Evolutionary conservation across 768 basidiomycete genomes (phyloP), one percentile per base, ranked within the genome.

Genomic region (Neoboletus magnificus): DNA sequence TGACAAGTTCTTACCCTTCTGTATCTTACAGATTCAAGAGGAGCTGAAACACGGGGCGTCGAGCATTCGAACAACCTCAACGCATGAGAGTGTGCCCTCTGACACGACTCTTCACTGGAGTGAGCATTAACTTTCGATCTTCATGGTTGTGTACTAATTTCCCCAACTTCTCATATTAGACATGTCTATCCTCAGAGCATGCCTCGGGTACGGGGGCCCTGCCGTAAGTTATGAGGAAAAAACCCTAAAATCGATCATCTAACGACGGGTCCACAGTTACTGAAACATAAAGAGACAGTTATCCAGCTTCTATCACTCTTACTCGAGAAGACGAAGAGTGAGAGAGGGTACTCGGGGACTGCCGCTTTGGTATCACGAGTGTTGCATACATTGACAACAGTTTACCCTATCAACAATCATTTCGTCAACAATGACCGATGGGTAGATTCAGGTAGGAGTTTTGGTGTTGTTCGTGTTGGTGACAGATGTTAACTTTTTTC

Each of bases 31-130:
- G 65, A 91, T 97, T 49, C 80, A 87, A 59, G 84, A 86, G 44
- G 96, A 98, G 71, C 72, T 98, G 50, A 90, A 84, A 64, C 86
- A 92, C 59, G 96, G 96, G 9, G 94, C 96, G 2, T 93, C 92
- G 27, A 90, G 88, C 58, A 77, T 87, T 32, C 78, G 93, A 42
- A 93, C 89, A 20, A 93, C 91, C 3, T 89, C 87, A 1, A 80
- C 81, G 5, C 83, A 87, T 60, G 78, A 82, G 35, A 84, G 87
- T 11, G 79, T 89, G 3, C 86, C 91, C 8, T 90, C 89, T 3
- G 91, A 93, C 62, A 92, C 91, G 7, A 93, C 92, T 8, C 75
- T 98, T 50, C 94, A 97, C 68, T 97, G 94, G 91, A 94, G 91
- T 92, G 64, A 73, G 85, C 43, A 48, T 42, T 63, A 50, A 32